Conservation (phyloP, 306 rosid species). For the Rosa rugosa region DNA sequence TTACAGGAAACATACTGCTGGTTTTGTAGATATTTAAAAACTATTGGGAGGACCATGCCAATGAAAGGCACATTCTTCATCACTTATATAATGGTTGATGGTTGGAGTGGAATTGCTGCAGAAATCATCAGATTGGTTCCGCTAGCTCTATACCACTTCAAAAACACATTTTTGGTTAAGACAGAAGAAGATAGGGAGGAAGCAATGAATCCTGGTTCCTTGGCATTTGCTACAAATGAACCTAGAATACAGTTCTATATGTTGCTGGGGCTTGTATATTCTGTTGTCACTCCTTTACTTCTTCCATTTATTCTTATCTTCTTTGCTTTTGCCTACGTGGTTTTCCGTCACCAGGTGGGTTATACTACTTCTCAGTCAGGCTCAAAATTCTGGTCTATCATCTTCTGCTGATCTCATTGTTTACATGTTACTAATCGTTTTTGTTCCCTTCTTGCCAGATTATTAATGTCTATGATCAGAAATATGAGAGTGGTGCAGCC, state of each 20-base stretch:
- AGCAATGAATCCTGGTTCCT: constrained; percentile 84
- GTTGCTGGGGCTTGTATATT: constrained; percentile 82
- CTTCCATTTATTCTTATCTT: constrained; percentile 84
- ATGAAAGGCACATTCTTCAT: constrained; percentile 97
- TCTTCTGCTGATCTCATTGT: constrained; percentile 2
- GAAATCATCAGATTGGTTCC: constrained; percentile 74
- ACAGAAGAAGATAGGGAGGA: constrained; percentile 73
- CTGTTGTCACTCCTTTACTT: constrained; percentile 79
- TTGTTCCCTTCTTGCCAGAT: constrained; percentile 43
- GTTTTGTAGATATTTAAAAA: constrained; percentile 65
- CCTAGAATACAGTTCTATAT: constrained; percentile 87
- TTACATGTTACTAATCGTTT: constrained; percentile 14
- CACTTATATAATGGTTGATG: constrained; percentile 88
- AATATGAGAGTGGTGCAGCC: constrained; percentile 85
- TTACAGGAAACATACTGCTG: constrained; percentile 27
- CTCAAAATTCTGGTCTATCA: not conserved
- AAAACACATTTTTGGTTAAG: constrained; percentile 84
- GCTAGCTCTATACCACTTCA: constrained; percentile 62
- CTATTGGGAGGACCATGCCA: constrained; percentile 80
- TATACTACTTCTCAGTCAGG: not conserved
- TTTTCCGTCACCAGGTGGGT: constrained; percentile 87
- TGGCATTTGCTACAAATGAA: constrained; percentile 67
- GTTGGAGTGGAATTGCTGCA: constrained; percentile 91
- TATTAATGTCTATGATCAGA: constrained; percentile 82
- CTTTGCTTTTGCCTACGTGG: constrained; percentile 75